Percentiles rank a stretch among this genome's conserved stretches.
Conservation (phyloP, 1,284 basidiomycete species). For the Sanghuangporus baumii region DNA sequence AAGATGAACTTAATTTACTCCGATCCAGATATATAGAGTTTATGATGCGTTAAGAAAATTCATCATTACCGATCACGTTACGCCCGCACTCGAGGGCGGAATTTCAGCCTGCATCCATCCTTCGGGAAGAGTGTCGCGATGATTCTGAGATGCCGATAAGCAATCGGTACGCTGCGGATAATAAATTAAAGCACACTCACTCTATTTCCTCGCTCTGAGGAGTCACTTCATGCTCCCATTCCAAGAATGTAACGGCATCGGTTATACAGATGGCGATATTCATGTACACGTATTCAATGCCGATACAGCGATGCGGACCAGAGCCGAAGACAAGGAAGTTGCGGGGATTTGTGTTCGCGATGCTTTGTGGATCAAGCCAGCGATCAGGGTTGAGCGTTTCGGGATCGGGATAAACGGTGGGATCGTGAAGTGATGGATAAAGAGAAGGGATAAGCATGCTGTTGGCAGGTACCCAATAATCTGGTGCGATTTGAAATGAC, state of each 20-base stretch:
- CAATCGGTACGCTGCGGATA: conserved; percentile 8
- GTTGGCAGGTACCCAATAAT: conserved; percentile 88
- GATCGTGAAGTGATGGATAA: conserved; percentile 92
- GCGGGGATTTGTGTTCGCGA: conserved; percentile 83
- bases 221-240: conserved; percentile 88
- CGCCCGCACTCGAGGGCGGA: conserved; percentile 46
- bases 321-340: conserved; percentile 96
- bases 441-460: conserved; percentile 98
- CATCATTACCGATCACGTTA: neutral
- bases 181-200: conserved; percentile 39
- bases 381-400: conserved; percentile 84
- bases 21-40: neutral
- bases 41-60: neutral
- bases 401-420: conserved; percentile 83
- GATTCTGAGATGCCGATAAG: conserved; percentile 42
- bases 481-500: conserved; percentile 84
- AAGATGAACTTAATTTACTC: neutral
- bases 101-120: conserved; percentile 83
- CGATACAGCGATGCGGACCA: conserved; percentile 93
- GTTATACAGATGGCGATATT: conserved; percentile 87
- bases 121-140: conserved; percentile 95
- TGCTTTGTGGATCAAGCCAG: conserved; percentile 82
- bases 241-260: conserved; percentile 75
- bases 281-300: conserved; percentile 88
- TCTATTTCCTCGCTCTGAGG: conserved; percentile 77